A percentile compares a stretch with the other conserved stretches of the same genome.
These are phyloP conservation scores for Hylodesmum podocarpum DNA, from an alignment of 306 rosid genomes.

Conservation along the genomic window DNA sequence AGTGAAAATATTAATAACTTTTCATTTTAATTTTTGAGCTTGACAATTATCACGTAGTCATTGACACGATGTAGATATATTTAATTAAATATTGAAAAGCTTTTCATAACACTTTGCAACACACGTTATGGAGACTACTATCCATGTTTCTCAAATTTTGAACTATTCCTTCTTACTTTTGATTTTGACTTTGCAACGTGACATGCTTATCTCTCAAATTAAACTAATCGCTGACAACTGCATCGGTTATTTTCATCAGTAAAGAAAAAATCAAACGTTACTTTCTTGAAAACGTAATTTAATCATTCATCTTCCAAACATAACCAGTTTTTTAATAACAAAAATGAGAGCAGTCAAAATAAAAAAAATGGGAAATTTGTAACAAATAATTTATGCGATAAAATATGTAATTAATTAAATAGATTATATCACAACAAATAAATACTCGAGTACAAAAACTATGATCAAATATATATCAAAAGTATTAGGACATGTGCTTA, in stretches of 20 bases:
- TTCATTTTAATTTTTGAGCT: not conserved
- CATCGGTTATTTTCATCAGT: not conserved
- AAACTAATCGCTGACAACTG: not conserved
- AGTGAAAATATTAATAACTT: not conserved
- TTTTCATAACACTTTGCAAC: not conserved
- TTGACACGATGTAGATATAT: not conserved
- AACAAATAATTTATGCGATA: no score
- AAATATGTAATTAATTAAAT: no score
- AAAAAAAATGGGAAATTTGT: no score
- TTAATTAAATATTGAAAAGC: not conserved
- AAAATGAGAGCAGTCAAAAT: no score
- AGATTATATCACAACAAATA: no score
- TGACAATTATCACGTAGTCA: not conserved
- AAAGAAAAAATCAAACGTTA: not conserved
- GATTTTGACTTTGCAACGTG: conserved; percentile 1
- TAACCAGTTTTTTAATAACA: no score
- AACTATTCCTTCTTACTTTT: not conserved
- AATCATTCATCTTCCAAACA: not conserved
- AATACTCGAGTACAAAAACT: no score
- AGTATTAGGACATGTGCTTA: no score
- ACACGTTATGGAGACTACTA: conserved; percentile 17
- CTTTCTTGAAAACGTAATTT: not conserved
- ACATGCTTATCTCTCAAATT: not conserved
- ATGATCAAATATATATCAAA: no score
- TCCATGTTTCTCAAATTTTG: not conserved